Evolutionary conservation across 768 basidiomycete species (phyloP).

Genomic region (Lactarius quietus): DNA sequence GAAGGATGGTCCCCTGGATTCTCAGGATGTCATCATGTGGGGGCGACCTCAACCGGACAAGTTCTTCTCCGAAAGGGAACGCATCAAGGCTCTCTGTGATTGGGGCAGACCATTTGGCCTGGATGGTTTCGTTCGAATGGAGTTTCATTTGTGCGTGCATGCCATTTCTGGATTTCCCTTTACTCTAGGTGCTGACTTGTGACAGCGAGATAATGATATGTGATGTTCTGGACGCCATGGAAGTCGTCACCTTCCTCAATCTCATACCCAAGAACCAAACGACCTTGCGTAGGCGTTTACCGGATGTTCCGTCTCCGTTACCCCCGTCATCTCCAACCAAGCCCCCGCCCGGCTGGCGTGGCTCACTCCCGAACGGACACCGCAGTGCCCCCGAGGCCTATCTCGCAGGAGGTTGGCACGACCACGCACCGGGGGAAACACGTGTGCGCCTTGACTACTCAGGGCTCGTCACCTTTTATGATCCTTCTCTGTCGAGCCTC

Average conservation of each 20-base stretch:
- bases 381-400: slow-evolving; percentile 27
- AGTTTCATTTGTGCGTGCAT: slow-evolving; percentile 23
- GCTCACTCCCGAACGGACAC: not conserved
- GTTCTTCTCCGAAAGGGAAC: slow-evolving; percentile 27
- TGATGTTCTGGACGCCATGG: slow-evolving; percentile 9
- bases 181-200: not conserved
- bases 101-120: slow-evolving; percentile 35
- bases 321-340: not conserved
- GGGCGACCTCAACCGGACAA: slow-evolving; percentile 28
- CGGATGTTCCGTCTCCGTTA: no score
- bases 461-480: slow-evolving; percentile 43
- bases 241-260: slow-evolving; percentile 17
- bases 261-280: slow-evolving; percentile 11
- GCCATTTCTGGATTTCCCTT: not conserved
- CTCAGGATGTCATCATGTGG: slow-evolving; percentile 38
- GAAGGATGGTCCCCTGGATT: slow-evolving; percentile 34
- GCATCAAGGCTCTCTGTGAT: slow-evolving; percentile 33
- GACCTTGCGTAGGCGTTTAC: not conserved
- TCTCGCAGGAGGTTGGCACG: slow-evolving; percentile 41
- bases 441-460: slow-evolving; percentile 43
- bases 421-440: slow-evolving; percentile 41
- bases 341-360: slow-evolving; percentile 24
- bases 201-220: slow-evolving; percentile 12
- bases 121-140: slow-evolving; percentile 34
- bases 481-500: slow-evolving; percentile 38